phyloP scores from a whole-genome alignment of 116 monocot genomes.

The Phalaenopsis hybrid region DNA sequence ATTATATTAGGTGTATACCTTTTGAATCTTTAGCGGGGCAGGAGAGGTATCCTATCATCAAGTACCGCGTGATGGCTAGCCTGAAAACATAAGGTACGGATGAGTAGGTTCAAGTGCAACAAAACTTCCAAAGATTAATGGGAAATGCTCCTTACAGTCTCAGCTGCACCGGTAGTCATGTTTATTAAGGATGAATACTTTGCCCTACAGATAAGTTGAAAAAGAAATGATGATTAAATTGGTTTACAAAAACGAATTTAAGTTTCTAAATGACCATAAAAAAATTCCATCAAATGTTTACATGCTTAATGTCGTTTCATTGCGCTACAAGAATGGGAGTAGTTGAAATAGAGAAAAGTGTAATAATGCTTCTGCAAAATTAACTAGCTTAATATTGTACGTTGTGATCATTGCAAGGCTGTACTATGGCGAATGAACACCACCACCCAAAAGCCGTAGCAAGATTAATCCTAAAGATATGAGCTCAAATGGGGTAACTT shows the following conservation, averaged over 20 bases:
- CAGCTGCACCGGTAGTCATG: constrained; percentile 21
- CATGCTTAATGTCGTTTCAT: too few relatives aligned
- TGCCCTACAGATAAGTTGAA: constrained; percentile 1
- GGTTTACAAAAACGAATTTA: neutral
- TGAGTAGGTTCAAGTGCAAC: constrained; percentile 4
- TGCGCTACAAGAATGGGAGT: too few relatives aligned
- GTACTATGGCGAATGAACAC: too few relatives aligned
- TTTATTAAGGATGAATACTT: constrained; percentile 16
- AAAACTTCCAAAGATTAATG: neutral
- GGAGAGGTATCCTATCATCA: constrained; percentile 17
- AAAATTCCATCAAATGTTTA: too few relatives aligned
- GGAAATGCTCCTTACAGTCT: constrained; percentile 11
- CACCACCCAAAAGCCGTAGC: too few relatives aligned
- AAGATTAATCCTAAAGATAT: too few relatives aligned
- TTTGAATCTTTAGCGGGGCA: constrained; percentile 4
- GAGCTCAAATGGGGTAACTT: too few relatives aligned
- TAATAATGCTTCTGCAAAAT: too few relatives aligned
- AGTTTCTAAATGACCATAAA: too few relatives aligned
- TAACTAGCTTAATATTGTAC: too few relatives aligned
- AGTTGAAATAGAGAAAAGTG: too few relatives aligned
- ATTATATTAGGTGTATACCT: neutral
- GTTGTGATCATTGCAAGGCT: too few relatives aligned
- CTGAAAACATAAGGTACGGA: constrained; percentile 10
- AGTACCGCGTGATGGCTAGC: constrained; percentile 10
- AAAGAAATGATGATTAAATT: neutral